Evolutionary conservation across 164 flowering plant species (phyloP), one percentile per base, ranked within the genome.

Genomic region (Stephania japonica): DNA sequence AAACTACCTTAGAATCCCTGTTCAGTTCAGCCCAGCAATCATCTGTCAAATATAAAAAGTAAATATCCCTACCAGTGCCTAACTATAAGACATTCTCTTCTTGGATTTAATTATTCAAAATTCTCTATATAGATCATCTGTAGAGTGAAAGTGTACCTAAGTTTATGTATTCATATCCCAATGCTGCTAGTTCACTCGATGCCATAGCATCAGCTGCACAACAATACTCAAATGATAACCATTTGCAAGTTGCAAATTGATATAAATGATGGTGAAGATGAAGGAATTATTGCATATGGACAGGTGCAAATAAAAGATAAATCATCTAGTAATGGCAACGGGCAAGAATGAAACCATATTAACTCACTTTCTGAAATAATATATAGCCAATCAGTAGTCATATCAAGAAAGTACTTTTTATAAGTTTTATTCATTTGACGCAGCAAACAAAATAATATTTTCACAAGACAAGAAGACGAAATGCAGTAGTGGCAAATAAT

Each of bases 11-110:
- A 25, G 89, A 84, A 69, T 87, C 91, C 75, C 93, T 81, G 64
- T 81, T 77, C 24, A 70, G 78, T 70, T 87, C 93, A 38, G 78
- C 90, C 93, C 93, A 89, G 63, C 93, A 89, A 83, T 89, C 93
- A 83, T 89, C 92, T 89, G 79, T 42, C 21, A 3, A 4, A 19
- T 21, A n/a, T 63, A 59, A 8, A 6, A 73, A 41, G 65, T 8
- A 56, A n/a, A 56, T 56, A 13, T 13, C 23, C 62, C 16, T 56
- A 16, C 11, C 16, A 19, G 16, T 56, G 62, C 56, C 12, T 49
- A 65, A 27, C 18, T 65, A 65, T 10, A 23, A 16, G 50, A 8
- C 50, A 6, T 6, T 44, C 1, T 2, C 50, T 44, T 44, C 3
- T 44, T 44, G 50, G 14, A 44, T 44, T 44, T 44, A 44, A 44